Percentiles rank a stretch among this genome's conserved stretches.
Conservation (phyloP, 306 rosid species). For the Alnus glutinosa region DNA sequence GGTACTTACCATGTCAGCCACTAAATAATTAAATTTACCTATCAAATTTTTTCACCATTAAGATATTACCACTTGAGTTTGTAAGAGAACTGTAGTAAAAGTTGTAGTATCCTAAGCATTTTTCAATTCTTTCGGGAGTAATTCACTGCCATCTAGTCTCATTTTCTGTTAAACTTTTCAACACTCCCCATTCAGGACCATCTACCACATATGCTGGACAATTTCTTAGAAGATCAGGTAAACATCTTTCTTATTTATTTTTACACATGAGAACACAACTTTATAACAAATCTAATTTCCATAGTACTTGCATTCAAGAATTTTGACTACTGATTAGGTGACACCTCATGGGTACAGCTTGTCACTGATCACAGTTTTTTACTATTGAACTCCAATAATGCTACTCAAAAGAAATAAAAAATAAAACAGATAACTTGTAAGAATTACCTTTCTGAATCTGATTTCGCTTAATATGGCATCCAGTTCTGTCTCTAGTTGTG, state of each 20-base stretch:
- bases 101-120: no score
- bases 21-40: no score
- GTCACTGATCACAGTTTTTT: background rate
- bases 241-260: background rate
- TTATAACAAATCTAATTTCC: background rate
- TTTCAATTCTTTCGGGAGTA: background rate
- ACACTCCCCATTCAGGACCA: background rate
- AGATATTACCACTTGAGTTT: no score
- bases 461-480: conserved; percentile 8
- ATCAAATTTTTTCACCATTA: no score
- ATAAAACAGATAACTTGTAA: background rate
- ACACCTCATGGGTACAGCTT: background rate
- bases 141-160: background rate
- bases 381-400: background rate
- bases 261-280: background rate
- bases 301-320: background rate
- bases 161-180: background rate
- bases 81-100: no score
- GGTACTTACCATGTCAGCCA: no score
- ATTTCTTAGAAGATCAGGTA: background rate
- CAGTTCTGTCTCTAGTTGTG: conserved; percentile 25
- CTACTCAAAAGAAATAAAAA: background rate
- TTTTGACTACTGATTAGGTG: background rate
- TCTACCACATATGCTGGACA: background rate
- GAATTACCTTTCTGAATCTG: conserved; percentile 29